Percentiles rank a stretch among this genome's conserved stretches.
Conservation (phyloP, 495 filamentous ascomycete species). For the Usnea hakonensis region DNA sequence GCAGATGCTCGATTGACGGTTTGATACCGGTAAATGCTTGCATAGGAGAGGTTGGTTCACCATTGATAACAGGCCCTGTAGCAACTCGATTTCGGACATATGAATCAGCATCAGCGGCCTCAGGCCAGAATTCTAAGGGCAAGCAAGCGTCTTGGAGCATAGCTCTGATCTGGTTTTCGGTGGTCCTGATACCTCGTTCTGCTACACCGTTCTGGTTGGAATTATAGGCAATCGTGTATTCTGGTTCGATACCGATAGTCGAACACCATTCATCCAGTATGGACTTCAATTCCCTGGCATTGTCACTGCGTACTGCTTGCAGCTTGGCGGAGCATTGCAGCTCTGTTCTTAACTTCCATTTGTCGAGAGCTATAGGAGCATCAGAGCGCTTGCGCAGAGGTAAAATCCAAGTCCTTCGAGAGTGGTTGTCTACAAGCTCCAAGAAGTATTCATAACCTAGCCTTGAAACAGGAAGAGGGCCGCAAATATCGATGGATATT, state of each 20-base stretch:
- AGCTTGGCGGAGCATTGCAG: slow-evolving; percentile 5
- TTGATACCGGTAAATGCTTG: not conserved
- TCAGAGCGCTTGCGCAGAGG: not conserved
- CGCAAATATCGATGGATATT: not conserved
- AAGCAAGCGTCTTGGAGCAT: slow-evolving; percentile 2
- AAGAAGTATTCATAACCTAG: slow-evolving; percentile 2
- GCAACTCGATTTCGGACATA: too few relatives aligned
- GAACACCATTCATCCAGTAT: slow-evolving; percentile 5
- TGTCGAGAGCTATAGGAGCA: not conserved
- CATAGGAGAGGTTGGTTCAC: too few relatives aligned
- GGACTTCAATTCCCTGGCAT: not conserved
- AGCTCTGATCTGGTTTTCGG: slow-evolving; percentile 2
- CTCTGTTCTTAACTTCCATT: not conserved
- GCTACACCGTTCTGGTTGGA: slow-evolving; percentile 9
- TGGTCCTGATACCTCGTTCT: slow-evolving; percentile 7
- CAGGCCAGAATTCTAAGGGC: slow-evolving; percentile 5
- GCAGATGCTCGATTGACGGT: slow-evolving; percentile 7
- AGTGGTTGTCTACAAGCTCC: not conserved
- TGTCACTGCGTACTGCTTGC: slow-evolving; percentile 4
- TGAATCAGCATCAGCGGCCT: not conserved
- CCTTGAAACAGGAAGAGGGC: not conserved
- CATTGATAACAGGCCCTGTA: too few relatives aligned
- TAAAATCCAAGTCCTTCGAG: not conserved
- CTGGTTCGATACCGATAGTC: not conserved
- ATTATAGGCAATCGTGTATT: slow-evolving; percentile 1